Percentiles rank a stretch among this genome's conserved stretches.
These are phyloP conservation scores for Penicillium mononematosum DNA, from an alignment of 495 filamentous ascomycete genomes.

Conservation along the genomic window DNA sequence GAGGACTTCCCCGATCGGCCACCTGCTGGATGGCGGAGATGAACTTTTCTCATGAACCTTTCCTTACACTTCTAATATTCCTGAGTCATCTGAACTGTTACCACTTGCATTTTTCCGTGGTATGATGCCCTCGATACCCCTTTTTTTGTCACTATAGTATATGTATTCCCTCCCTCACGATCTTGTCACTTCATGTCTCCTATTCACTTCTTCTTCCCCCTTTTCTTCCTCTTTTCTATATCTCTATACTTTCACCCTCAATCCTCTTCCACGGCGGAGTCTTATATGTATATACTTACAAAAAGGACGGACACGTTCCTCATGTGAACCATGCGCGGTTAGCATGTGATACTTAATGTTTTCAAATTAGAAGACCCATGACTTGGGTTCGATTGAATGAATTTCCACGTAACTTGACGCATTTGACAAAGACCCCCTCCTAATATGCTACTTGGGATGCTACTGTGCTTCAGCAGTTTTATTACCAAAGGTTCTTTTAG, in stretches of 20 bases:
- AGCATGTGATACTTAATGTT: constrained; percentile 13
- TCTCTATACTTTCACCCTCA: background rate
- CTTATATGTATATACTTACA: constrained; percentile 17
- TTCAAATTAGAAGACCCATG: background rate
- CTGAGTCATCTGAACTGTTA: background rate
- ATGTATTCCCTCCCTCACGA: constrained; percentile 5
- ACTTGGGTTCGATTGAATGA: background rate
- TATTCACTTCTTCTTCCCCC: background rate
- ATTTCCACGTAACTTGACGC: background rate
- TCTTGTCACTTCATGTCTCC: constrained; percentile 3
- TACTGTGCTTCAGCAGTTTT: no score
- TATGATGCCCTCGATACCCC: background rate
- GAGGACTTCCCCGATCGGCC: constrained; percentile 26
- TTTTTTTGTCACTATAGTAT: background rate
- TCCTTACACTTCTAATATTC: background rate
- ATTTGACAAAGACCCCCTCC: no score
- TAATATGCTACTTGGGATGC: no score
- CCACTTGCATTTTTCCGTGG: background rate
- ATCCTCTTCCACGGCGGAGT: constrained; percentile 11
- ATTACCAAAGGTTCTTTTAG: no score
- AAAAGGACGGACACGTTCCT: constrained; percentile 1
- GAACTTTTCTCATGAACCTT: constrained; percentile 3
- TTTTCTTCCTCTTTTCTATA: background rate
- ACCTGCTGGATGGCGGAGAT: constrained; percentile 9
- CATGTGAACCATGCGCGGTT: constrained; percentile 7